Base-by-base conservation (phyloP, 106 monocot species). In the Acorus gramineus region DNA sequence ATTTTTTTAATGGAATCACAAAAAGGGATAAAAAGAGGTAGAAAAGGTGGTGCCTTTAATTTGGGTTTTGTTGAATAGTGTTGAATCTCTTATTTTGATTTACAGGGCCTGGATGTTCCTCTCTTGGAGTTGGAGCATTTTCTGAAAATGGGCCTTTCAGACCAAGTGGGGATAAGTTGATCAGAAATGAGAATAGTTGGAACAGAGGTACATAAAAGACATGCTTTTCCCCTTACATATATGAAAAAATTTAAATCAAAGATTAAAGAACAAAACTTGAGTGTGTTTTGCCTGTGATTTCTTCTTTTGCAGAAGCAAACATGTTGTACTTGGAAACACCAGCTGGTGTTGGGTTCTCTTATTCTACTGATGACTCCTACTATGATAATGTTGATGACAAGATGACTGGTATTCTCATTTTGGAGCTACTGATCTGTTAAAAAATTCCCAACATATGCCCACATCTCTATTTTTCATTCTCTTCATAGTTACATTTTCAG, bases 131-230 rank as follows among this genome's bases (percentile, higher is more conserved):
- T 62, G 96, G 96, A 11, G 96, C 96, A 60, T 98, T 98, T 77
- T 98, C 96, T 68, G 96, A 98, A 73, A 98, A 98, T 74, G 96
- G 96, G 42, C 96, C 96, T 63, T 98, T 98, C 63, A 85, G 91
- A 55, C 96, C 96, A 11, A 91, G 81, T 71, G 82, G 91, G 11
- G 68, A 77, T 42, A 50, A 73, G 62, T 73, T 98, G 55, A 77
- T 85, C 75, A 85, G 59, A 55, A 98, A 98, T 74, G 88, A 85
- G 70, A 72, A 91, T 74, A 98, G 96, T 70, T 98, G 96, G 96
- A 98, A 98, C 73, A 98, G 79, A 98, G 96, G 96, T 98, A 74
- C 53, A 2, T 55, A 65, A 28, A 6, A 59, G 52, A 63, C 59
- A 46, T 48, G 9, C 50, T 48, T 10, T 8, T 50, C 2, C 64